A percentile compares a stretch with the other conserved stretches of the same genome.
These are phyloP conservation scores for Coemansia sp. DNA, from an alignment of 192 early-diverging fungal genomes.

Conservation along the genomic window DNA sequence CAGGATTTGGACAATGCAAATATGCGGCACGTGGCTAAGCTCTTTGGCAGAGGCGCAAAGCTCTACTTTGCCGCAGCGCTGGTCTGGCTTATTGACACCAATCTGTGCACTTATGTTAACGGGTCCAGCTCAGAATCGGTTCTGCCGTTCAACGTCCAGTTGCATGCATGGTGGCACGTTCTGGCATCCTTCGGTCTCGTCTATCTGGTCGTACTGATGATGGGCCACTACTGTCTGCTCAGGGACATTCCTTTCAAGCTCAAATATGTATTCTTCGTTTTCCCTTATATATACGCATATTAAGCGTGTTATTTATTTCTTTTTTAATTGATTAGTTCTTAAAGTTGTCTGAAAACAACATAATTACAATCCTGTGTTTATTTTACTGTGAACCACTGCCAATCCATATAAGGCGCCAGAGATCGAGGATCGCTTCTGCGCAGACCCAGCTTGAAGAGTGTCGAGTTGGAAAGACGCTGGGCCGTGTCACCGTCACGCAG, in stretches of 20 bases:
- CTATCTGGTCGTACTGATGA: conserved; percentile 58
- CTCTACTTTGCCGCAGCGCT: conserved; percentile 26
- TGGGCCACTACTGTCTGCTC: conserved; percentile 53
- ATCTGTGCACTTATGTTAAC: conserved; percentile 52
- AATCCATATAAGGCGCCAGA: conserved; percentile 19
- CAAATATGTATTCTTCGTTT: conserved; percentile 22
- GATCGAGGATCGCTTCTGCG: conserved; percentile 25
- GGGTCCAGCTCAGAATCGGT: conserved; percentile 34
- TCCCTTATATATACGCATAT: conserved; percentile 40
- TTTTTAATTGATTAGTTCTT: conserved; percentile 10
- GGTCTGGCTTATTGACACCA: conserved; percentile 51
- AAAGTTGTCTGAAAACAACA: not conserved
- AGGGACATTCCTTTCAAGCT: conserved; percentile 41
- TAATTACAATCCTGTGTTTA: not conserved
- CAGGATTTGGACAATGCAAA: conserved; percentile 23
- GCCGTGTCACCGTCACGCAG: conserved; percentile 28
- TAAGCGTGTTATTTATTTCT: conserved; percentile 17
- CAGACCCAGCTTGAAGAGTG: conserved; percentile 20
- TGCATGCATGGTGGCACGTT: conserved; percentile 68
- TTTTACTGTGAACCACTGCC: not conserved
- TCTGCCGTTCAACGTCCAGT: conserved; percentile 57
- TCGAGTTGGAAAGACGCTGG: conserved; percentile 23
- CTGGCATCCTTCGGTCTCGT: conserved; percentile 61
- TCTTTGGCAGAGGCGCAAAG: conserved; percentile 44
- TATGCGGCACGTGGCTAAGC: conserved; percentile 30